Percentiles rank a stretch among this genome's conserved stretches.
Conservation (phyloP, 1,139 yeast species). For the Wickerhamomyces sp. region DNA sequence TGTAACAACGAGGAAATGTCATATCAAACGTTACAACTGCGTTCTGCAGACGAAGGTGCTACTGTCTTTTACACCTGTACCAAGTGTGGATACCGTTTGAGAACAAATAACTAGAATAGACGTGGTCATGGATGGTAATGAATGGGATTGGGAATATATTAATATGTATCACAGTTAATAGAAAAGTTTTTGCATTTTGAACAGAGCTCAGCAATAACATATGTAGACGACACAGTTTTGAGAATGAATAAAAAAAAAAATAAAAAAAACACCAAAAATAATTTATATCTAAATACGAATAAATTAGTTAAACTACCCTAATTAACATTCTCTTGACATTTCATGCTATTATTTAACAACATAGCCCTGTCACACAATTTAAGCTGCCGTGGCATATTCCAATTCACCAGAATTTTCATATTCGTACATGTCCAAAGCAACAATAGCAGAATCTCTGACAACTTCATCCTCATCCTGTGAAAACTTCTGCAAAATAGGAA, state of each 20-base stretch:
- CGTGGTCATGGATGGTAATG: not conserved
- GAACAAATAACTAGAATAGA: slow-evolving; percentile 67
- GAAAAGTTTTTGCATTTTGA: not conserved
- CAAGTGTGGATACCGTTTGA: slow-evolving; percentile 84
- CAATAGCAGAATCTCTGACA: slow-evolving; percentile 93
- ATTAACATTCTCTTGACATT: not conserved
- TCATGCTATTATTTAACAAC: not conserved
- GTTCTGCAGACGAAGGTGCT: slow-evolving; percentile 99
- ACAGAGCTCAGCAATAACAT: not conserved
- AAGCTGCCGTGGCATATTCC: slow-evolving; percentile 56
- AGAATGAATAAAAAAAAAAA: no score
- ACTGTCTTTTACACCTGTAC: slow-evolving; percentile 95
- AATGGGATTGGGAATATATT: no score
- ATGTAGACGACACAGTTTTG: no score
- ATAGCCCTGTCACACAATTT: not conserved
- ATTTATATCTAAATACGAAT: no score
- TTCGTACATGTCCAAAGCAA: slow-evolving; percentile 97
- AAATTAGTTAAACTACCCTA: no score
- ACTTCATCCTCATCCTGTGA: slow-evolving; percentile 80
- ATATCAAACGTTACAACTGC: slow-evolving; percentile 89
- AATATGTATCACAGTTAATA: no score
- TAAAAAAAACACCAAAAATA: no score
- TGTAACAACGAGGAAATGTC: slow-evolving; percentile 98
- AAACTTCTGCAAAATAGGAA: slow-evolving; percentile 78
- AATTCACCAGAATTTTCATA: slow-evolving; percentile 83